A percentile compares a stretch with the other conserved stretches of the same genome.
Conservation (phyloP, 2,329 filamentous ascomycete genomes). For the Microcera coccophila region DNA sequence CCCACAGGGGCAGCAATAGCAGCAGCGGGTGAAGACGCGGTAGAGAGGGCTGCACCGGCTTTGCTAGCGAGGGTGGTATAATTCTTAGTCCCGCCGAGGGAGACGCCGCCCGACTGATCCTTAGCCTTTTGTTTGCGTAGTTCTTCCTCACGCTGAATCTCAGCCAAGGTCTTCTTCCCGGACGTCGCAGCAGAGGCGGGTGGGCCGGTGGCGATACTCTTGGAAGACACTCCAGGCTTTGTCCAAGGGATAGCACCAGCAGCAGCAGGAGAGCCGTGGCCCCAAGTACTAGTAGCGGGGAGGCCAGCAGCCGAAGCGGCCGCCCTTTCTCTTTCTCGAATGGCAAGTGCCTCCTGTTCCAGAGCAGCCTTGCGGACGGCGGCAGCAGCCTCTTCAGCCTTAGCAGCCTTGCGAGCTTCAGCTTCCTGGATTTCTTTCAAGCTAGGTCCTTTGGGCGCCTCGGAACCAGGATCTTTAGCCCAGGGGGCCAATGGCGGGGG, state of each 20-base stretch:
- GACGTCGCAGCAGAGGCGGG: slow-evolving; percentile 24
- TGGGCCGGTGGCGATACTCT: slow-evolving; percentile 30
- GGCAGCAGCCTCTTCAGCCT: slow-evolving; percentile 76
- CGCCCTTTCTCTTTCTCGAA: slow-evolving; percentile 58
- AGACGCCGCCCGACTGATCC: slow-evolving; percentile 48
- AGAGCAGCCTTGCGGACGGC: slow-evolving; percentile 72
- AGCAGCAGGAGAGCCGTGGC: slow-evolving; percentile 67
- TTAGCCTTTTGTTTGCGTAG: slow-evolving; percentile 66
- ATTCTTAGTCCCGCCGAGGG: slow-evolving; percentile 65
- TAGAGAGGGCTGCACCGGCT: slow-evolving; percentile 40
- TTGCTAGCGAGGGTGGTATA: slow-evolving; percentile 95
- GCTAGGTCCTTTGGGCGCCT: slow-evolving; percentile 77
- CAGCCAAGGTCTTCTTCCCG: slow-evolving; percentile 84
- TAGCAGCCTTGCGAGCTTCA: slow-evolving; percentile 87
- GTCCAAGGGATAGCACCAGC: slow-evolving; percentile 63
- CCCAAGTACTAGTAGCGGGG: slow-evolving; percentile 87
- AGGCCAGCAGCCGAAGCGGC: slow-evolving; percentile 58
- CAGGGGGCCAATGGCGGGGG: slow-evolving; percentile 82
- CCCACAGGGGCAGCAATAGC: slow-evolving; percentile 35
- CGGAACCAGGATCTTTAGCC: slow-evolving; percentile 77
- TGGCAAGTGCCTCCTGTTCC: slow-evolving; percentile 69
- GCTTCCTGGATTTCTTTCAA: slow-evolving; percentile 95
- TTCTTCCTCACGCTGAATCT: slow-evolving; percentile 97
- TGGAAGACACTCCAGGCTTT: slow-evolving; percentile 56
- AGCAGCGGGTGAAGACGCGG: slow-evolving; percentile 39